phyloP scores from a whole-genome alignment of 345 rosid genomes.

The Ceriops zippeliana region DNA sequence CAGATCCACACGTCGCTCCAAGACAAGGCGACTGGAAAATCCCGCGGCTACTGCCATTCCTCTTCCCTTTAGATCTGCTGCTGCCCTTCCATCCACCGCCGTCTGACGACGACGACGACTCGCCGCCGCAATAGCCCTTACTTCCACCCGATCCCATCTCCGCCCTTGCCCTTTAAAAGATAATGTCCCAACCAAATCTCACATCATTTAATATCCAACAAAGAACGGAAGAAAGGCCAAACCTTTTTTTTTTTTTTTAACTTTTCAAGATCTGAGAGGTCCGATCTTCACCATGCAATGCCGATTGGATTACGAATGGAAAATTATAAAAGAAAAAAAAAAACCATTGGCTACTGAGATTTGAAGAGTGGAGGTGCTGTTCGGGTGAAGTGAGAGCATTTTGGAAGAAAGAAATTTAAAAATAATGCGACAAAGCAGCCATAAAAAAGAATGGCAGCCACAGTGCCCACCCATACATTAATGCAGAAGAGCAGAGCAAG shows the following conservation, averaged over 20 bases:
- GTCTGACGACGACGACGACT: constrained; percentile 24
- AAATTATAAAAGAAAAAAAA: too few species aligned
- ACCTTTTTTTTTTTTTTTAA: not conserved
- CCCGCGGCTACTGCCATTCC: constrained; percentile 16
- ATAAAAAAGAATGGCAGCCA: too few species aligned
- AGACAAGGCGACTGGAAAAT: constrained; percentile 69
- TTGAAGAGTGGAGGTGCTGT: too few species aligned
- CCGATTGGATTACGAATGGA: too few species aligned
- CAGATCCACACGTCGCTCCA: constrained; percentile 60
- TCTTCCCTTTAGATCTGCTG: constrained; percentile 32
- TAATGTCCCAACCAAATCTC: not conserved
- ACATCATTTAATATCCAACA: not conserved
- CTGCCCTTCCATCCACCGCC: constrained; percentile 34
- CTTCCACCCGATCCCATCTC: constrained; percentile 83
- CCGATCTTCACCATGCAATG: too few species aligned
- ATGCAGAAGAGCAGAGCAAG: too few species aligned
- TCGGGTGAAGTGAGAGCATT: too few species aligned
- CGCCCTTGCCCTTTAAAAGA: not conserved
- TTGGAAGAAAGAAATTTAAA: too few species aligned
- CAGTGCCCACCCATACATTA: too few species aligned
- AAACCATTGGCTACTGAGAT: too few species aligned
- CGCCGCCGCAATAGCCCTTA: constrained; percentile 40
- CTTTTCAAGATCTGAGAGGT: too few species aligned
- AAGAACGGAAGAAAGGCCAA: not conserved
- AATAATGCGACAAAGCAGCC: too few species aligned